These are phyloP conservation scores for Dendrobium nobile DNA, from an alignment of 106 monocot species.

Conservation along the genomic window DNA sequence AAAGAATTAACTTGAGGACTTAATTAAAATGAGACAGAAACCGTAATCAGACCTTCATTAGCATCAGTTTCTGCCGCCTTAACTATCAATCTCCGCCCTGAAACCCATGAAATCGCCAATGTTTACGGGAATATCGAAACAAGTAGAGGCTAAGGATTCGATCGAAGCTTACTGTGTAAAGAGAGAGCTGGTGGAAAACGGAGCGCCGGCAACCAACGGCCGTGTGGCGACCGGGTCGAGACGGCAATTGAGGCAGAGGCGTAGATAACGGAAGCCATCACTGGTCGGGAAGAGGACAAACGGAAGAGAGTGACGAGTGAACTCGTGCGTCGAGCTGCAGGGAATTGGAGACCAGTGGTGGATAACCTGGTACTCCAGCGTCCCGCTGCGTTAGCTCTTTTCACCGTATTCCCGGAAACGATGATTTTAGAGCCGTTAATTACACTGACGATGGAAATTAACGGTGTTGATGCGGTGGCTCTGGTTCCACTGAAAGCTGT, in stretches of 20 bases:
- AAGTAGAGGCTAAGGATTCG: background rate
- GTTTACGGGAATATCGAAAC: background rate
- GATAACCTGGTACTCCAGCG: background rate
- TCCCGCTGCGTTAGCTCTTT: background rate
- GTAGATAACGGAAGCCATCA: slow-evolving; percentile 20
- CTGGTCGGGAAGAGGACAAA: background rate
- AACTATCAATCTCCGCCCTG: slow-evolving; percentile 28
- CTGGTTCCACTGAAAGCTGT: no score
- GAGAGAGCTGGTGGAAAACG: slow-evolving; percentile 9
- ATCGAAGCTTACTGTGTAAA: slow-evolving; percentile 17
- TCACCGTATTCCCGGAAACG: no score
- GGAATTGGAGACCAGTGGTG: background rate
- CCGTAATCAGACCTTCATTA: slow-evolving; percentile 26
- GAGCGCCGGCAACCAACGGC: slow-evolving; percentile 4
- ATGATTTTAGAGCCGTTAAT: no score
- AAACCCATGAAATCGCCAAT: background rate
- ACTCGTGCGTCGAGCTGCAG: background rate
- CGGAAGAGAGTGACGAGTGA: background rate
- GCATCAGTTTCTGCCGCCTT: slow-evolving; percentile 40
- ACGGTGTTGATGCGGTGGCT: no score
- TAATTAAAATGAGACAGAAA: background rate
- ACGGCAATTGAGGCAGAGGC: background rate
- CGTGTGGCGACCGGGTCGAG: background rate
- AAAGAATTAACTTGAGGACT: background rate
- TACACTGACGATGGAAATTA: no score